Conservation (phyloP, 768 basidiomycete species). For the Mycena belliarum region DNA sequence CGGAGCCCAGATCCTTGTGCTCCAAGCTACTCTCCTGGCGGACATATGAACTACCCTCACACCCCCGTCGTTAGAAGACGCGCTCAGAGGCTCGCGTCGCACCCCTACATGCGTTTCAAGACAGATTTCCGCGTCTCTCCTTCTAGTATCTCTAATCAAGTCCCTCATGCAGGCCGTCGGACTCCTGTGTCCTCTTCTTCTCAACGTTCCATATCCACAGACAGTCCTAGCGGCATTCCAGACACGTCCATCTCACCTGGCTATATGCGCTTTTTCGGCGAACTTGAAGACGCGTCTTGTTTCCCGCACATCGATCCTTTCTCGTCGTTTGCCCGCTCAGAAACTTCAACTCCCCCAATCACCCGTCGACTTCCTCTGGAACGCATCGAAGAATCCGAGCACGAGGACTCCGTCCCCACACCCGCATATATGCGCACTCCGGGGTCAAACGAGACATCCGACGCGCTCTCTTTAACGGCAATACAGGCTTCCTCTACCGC, state of each 20-base stretch:
- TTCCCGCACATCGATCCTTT: neutral
- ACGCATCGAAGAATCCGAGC: constrained; percentile 1
- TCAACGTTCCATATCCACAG: neutral
- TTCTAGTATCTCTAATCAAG: neutral
- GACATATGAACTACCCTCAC: constrained; percentile 5
- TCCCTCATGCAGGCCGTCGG: neutral
- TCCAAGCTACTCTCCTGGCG: neutral
- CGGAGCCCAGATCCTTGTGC: neutral
- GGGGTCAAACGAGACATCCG: neutral
- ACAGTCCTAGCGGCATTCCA: neutral
- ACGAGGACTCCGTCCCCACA: neutral
- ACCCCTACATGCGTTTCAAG: constrained; percentile 12
- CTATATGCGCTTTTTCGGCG: neutral
- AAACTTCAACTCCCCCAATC: neutral
- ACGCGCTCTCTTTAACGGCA: neutral
- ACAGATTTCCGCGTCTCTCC: constrained; percentile 2
- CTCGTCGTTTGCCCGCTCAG: neutral
- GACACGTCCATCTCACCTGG: neutral
- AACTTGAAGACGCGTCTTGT: neutral
- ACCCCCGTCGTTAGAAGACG: constrained; percentile 9
- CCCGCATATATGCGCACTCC: neutral
- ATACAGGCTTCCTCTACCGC: neutral
- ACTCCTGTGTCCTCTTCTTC: neutral
- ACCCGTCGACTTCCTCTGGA: neutral
- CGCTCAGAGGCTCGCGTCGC: neutral